Conservation (phyloP, 768 basidiomycete genomes). For the Termitomyces bulborhizus region DNA sequence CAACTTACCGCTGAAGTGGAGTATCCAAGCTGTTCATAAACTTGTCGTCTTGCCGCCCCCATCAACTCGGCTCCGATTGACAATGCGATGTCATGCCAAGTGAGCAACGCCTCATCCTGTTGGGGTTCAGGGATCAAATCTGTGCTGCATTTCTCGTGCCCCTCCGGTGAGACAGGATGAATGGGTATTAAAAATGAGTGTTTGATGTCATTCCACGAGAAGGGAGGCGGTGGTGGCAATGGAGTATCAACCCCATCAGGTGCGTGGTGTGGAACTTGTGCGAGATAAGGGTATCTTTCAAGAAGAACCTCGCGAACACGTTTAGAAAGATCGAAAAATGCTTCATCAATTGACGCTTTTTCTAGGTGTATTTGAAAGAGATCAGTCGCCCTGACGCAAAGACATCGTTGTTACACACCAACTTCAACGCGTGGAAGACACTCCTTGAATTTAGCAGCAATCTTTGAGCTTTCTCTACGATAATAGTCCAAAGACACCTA, state of each 20-base stretch:
- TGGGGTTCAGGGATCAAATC: not conserved
- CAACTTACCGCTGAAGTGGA: constrained; percentile 83
- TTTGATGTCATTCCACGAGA: constrained; percentile 58
- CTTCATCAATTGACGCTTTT: constrained; percentile 97
- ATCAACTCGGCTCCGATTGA: constrained; percentile 87
- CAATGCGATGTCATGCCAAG: constrained; percentile 92
- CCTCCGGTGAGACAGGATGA: constrained; percentile 25
- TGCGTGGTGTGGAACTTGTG: constrained; percentile 59
- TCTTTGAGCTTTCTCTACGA: constrained; percentile 84
- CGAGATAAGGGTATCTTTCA: constrained; percentile 70
- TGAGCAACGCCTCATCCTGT: constrained; percentile 27
- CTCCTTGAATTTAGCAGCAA: constrained; percentile 78
- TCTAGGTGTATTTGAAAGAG: constrained; percentile 39
- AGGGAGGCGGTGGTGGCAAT: constrained; percentile 64
- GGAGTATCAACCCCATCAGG: constrained; percentile 69
- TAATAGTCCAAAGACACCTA: constrained; percentile 93
- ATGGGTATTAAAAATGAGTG: constrained; percentile 64
- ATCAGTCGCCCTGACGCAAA: not conserved
- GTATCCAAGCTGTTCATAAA: constrained; percentile 73
- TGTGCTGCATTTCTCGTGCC: constrained; percentile 10
- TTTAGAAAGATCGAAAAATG: constrained; percentile 86
- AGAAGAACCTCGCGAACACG: constrained; percentile 75
- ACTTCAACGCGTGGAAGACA: constrained; percentile 74
- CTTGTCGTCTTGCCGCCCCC: constrained; percentile 61
- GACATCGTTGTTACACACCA: constrained; percentile 35